These are phyloP conservation scores for Periconia macrospinosa DNA, from an alignment of 2,329 filamentous ascomycete species.

Conservation along the genomic window DNA sequence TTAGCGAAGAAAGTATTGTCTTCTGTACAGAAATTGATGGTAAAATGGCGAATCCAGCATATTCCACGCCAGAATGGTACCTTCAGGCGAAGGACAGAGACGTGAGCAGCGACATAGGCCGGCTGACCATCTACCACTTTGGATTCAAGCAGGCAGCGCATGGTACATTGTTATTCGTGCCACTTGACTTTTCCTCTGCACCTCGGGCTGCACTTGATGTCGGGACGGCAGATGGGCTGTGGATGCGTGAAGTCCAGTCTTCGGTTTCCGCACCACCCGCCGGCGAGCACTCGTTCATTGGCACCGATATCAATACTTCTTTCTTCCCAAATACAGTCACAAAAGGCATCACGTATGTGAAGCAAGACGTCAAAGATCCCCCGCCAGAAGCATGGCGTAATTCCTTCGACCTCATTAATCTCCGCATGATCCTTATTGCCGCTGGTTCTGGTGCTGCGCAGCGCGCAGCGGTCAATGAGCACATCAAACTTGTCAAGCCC, in stretches of 20 bases:
- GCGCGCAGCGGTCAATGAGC: constrained; percentile 7
- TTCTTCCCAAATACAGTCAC: constrained; percentile 5
- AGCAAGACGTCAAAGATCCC: constrained; percentile 9
- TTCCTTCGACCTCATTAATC: constrained; percentile 10
- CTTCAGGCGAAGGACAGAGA: constrained; percentile 7
- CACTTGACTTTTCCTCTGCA: constrained; percentile 8
- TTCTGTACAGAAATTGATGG: too few species aligned
- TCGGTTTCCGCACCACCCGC: constrained; percentile 7
- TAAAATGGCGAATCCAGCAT: too few species aligned
- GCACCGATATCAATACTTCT: constrained; percentile 10
- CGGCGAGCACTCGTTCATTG: constrained; percentile 7
- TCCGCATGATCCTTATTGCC: constrained; percentile 13
- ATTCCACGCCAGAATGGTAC: constrained; percentile 12
- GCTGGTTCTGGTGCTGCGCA: constrained; percentile 8
- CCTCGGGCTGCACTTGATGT: constrained; percentile 10
- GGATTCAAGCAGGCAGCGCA: constrained; percentile 12
- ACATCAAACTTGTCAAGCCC: not conserved
- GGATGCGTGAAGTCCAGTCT: constrained; percentile 13
- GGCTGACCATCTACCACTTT: constrained; percentile 11
- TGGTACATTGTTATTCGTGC: constrained; percentile 9
- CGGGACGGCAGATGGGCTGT: constrained; percentile 12
- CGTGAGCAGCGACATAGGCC: constrained; percentile 10
- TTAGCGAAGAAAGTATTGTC: too few species aligned
- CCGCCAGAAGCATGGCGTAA: constrained; percentile 3
- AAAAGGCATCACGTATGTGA: constrained; percentile 6